Evolutionary conservation across 2,329 filamentous ascomycete species (phyloP).

Genomic region (Epichloe glyceriae): DNA sequence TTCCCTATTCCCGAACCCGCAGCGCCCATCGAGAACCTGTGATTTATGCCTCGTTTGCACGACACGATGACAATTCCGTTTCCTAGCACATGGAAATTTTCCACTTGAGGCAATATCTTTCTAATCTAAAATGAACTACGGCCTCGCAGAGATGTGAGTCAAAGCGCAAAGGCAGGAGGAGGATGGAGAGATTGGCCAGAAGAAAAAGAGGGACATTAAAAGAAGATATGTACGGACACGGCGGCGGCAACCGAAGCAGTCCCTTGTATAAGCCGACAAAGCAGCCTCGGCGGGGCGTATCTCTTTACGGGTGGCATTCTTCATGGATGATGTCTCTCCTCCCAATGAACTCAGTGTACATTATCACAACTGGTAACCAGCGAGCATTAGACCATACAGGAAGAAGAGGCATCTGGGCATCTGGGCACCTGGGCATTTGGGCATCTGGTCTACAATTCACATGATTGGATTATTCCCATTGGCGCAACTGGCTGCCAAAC

Average conservation of each 20-base stretch:
- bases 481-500: not conserved
- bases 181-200: not conserved
- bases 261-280: conserved; percentile 19
- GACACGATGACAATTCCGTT: conserved; percentile 26
- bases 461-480: conserved; percentile 5
- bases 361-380: conserved; percentile 33
- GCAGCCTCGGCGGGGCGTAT: conserved; percentile 13
- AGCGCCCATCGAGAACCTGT: conserved; percentile 16
- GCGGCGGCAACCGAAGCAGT: not conserved
- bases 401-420: conserved; percentile 16
- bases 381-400: conserved; percentile 33
- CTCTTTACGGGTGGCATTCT: conserved; percentile 4
- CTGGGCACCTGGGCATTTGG: conserved; percentile 21
- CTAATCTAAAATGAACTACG: not conserved
- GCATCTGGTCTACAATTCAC: conserved; percentile 16
- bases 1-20: conserved; percentile 25
- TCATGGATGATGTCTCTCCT: conserved; percentile 35
- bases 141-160: conserved; percentile 4
- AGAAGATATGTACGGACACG: not conserved
- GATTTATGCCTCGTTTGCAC: conserved; percentile 7
- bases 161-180: conserved; percentile 1
- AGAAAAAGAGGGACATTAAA: conserved; percentile 7
- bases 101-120: not conserved
- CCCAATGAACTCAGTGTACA: conserved; percentile 36
- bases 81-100: conserved; percentile 13